Evolutionary conservation across 345 rosid species (phyloP), one percentile per base, ranked within the genome.

Genomic region (Gossypium mustelinum): DNA sequence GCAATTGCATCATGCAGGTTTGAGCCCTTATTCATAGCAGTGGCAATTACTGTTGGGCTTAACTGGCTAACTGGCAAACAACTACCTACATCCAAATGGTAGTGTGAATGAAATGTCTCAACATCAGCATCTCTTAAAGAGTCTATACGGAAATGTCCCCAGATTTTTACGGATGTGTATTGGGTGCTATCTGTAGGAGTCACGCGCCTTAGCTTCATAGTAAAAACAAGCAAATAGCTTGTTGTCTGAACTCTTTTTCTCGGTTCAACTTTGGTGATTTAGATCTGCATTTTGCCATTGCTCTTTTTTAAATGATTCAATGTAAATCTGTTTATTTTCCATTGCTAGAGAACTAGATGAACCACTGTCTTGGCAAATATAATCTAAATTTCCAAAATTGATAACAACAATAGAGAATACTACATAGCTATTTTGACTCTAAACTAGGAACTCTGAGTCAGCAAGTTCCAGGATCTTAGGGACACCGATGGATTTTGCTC

Each of bases 381-480:
- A 16, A 34, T 16, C 47, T 29, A 41, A 70, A 70, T 27, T 34
- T 70, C 16, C 27, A 27, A 5, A 51, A 52, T 4, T 11, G 17
- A 34, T 22, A 68, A 17, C 29, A 27, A 54, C 13, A 70, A n/a
- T 6, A 70, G 55, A 54, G 73, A 50, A 52, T 16, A 29, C 59
- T 27, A 9, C 16, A 27, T 69, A 12, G 73, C 27, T 70, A 9
- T 34, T 70, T 70, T 14, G 29, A 34, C 62, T 54, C 73, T 70
- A 70, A 51, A 70, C 73, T 70, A 70, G 73, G 73, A 67, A 52
- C 73, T 90, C 97, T 20, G 87, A 47, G 77, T 88, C 91, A 27
- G 92, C 77, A 12, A 88, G 89, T 87, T 94, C 86, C n/a, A 92
- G 87, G 73, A 85, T 88, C 74, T 81, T 82, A 75, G 90, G 92